Base-by-base conservation (phyloP, 352 stramenopile species). In the Phytophthora sansomeana region DNA sequence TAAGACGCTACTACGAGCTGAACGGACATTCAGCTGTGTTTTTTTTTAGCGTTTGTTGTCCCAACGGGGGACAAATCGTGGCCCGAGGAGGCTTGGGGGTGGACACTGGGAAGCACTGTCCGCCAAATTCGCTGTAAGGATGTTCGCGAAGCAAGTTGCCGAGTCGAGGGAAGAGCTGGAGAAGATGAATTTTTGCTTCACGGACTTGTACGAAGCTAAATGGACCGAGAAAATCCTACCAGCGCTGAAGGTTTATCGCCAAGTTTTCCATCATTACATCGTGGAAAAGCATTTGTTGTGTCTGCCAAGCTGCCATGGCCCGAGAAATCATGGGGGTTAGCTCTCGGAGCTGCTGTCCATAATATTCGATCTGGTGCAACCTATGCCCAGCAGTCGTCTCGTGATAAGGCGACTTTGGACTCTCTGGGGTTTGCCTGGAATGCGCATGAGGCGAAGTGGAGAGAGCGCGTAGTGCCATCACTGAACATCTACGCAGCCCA, bases 171-270 rank as follows among this genome's bases (percentile, higher is more conserved):
- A 63, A 4, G 73, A 72, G 14, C 64, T 91, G 6, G n/a, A 60
- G 16, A 54, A 26, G 3, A 60, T 89, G 38, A 66, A 67, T 1
- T 85, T 89, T 43, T 71, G 70, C 42, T 54, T 47, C 13, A 84
- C 81, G 30, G 67, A 70, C 32, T 77, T 82, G 48, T 66, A 38
- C 43, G 72, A 47, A 50, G 58, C 62, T 26, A 64, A 87, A 11
- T 88, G 81, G 81, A 68, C 39, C 24, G 53, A 78, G n/a, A 69
- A 75, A 41, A 58, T 86, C 6, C 19, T 83, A 4, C 77, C 75
- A 13, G 49, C 66, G 7, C 51, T 87, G 1, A 35, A 62, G 44
- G 63, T 52, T 1, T 83, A 81, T 29, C 39, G 52, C 26, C 14
- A 32, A 1, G 17, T 75, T 10, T 38, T 74, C 38, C 63, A 63